Evolutionary conservation across 202 grass and related monocot species (phyloP).

Genomic region (Hordeum pubiflorum): DNA sequence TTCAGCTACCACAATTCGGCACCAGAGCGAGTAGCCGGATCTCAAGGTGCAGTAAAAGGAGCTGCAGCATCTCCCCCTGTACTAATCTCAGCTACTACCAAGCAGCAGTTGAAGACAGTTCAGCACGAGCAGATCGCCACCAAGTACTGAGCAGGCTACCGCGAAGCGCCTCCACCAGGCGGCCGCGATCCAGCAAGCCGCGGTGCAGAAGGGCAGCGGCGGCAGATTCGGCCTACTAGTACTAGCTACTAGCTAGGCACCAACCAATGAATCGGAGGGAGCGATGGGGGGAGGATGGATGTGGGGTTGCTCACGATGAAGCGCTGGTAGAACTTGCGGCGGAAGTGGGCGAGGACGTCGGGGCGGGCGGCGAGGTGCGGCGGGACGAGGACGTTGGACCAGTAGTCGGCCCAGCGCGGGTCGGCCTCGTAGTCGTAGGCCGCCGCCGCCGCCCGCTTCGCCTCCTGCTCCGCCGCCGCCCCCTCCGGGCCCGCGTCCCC

Average conservation of each 20-base stretch:
- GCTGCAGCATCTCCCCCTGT: too few species aligned
- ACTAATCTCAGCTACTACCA: too few species aligned
- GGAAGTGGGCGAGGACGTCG: constrained; percentile 68
- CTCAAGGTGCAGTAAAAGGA: neutral
- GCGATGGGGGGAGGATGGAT: neutral
- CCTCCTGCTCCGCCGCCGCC: constrained; percentile 40
- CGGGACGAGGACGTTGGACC: constrained; percentile 80
- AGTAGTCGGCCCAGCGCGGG: constrained; percentile 82
- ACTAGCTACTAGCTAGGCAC: too few species aligned
- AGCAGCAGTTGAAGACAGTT: neutral
- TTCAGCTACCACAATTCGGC: neutral
- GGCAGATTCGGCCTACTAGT: neutral
- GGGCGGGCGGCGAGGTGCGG: constrained; percentile 65
- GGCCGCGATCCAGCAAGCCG: neutral
- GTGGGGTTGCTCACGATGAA: constrained; percentile 40
- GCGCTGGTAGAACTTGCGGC: constrained; percentile 95
- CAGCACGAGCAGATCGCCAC: neutral
- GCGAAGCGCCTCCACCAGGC: neutral
- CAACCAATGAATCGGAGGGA: neutral
- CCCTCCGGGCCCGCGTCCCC: constrained; percentile 24
- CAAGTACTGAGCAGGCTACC: neutral
- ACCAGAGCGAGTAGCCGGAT: neutral
- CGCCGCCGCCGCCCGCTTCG: constrained; percentile 61
- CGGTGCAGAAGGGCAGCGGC: neutral
- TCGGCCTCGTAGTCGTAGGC: constrained; percentile 90